These are phyloP conservation scores for Hypoxylon cercidicola DNA, from an alignment of 495 filamentous ascomycete genomes.

Conservation along the genomic window DNA sequence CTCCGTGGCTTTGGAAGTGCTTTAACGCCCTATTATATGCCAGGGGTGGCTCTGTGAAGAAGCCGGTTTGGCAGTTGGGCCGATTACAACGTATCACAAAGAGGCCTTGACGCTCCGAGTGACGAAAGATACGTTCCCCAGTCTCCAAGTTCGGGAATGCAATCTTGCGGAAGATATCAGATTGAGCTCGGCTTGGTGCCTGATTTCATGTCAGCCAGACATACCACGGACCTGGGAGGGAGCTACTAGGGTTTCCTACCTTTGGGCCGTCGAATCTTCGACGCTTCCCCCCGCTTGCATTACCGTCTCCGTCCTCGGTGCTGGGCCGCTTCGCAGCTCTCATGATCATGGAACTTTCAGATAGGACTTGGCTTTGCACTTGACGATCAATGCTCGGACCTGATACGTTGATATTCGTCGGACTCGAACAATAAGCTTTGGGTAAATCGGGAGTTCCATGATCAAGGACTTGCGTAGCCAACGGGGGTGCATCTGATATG, in stretches of 20 bases:
- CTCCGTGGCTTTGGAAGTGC: slow-evolving; percentile 41
- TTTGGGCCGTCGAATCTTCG: slow-evolving; percentile 30
- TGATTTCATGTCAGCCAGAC: slow-evolving; percentile 10
- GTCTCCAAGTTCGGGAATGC: slow-evolving; percentile 39
- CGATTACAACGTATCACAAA: slow-evolving; percentile 45
- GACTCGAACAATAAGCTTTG: slow-evolving; percentile 22
- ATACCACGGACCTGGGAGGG: neutral
- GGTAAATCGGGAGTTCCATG: slow-evolving; percentile 5
- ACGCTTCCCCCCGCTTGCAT: slow-evolving; percentile 25
- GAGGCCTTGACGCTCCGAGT: slow-evolving; percentile 38
- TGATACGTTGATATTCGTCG: slow-evolving; percentile 37
- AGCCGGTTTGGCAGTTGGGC: slow-evolving; percentile 28
- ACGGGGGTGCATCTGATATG: slow-evolving; percentile 12
- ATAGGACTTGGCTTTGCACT: slow-evolving; percentile 21
- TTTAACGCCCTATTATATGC: slow-evolving; percentile 42
- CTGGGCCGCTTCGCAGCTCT: slow-evolving; percentile 25
- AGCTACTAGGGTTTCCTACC: slow-evolving; percentile 19
- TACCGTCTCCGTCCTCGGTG: slow-evolving; percentile 11
- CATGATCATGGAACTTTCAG: slow-evolving; percentile 21
- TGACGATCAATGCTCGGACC: slow-evolving; percentile 23
- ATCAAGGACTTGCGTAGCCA: slow-evolving; percentile 8
- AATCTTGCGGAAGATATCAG: slow-evolving; percentile 37
- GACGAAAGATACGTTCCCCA: slow-evolving; percentile 43
- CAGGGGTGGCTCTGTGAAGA: slow-evolving; percentile 44
- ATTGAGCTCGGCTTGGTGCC: slow-evolving; percentile 17